Evolutionary conservation across 1,284 basidiomycete genomes (phyloP).

Genomic region (Ceratobasidium sp.): DNA sequence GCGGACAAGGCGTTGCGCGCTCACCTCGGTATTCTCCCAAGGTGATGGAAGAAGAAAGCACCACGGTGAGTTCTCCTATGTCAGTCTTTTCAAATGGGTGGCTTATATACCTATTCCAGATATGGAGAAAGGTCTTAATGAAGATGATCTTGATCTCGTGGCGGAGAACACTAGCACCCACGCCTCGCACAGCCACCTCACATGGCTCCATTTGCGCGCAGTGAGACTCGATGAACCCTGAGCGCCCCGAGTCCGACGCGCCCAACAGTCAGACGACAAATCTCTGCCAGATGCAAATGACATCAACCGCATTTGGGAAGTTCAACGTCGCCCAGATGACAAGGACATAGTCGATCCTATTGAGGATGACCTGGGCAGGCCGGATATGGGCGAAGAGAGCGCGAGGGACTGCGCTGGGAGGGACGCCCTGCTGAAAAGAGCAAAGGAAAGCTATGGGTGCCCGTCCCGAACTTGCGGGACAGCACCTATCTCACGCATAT

Average conservation of each 20-base stretch:
- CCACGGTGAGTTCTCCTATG: constrained; percentile 63
- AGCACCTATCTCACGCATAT: too few species aligned
- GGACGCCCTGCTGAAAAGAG: constrained; percentile 73
- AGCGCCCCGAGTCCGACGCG: constrained; percentile 74
- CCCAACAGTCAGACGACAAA: constrained; percentile 68
- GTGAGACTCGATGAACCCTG: constrained; percentile 68
- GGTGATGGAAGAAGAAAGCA: constrained; percentile 67
- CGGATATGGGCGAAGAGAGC: constrained; percentile 77
- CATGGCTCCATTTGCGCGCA: constrained; percentile 72
- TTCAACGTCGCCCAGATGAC: constrained; percentile 77
- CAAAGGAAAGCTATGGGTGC: constrained; percentile 72
- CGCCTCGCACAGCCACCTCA: constrained; percentile 68
- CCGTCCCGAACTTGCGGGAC: constrained; percentile 83
- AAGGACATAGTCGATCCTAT: constrained; percentile 72
- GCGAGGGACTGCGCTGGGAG: constrained; percentile 79
- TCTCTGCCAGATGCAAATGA: constrained; percentile 66
- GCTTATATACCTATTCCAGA: constrained; percentile 63
- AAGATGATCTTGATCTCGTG: constrained; percentile 94
- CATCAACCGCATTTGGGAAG: constrained; percentile 88
- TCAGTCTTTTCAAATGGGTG: constrained; percentile 46
- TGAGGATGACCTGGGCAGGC: constrained; percentile 84
- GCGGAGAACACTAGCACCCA: constrained; percentile 93
- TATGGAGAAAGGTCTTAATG: constrained; percentile 82
- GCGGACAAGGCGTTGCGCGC: too few species aligned
- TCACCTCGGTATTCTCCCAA: too few species aligned